phyloP scores from a whole-genome alignment of 139 green algal genomes.

The Auxenochlorella protothecoides region DNA sequence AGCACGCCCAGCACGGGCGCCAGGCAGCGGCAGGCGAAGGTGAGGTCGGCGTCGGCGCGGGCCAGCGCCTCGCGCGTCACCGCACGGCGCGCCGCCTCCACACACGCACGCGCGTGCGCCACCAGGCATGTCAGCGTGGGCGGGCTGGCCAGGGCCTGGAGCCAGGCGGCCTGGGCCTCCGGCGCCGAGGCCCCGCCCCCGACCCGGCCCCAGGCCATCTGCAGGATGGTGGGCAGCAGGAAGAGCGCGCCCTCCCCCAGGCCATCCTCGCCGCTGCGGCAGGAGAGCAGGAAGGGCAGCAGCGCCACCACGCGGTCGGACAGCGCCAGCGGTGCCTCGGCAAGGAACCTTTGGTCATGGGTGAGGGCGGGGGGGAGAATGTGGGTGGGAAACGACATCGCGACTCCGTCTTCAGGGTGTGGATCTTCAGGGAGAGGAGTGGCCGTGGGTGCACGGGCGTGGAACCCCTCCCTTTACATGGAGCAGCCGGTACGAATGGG shows the following conservation, averaged over 20 bases:
- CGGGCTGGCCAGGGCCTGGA: slow-evolving; percentile 3
- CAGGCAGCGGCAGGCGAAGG: slow-evolving; percentile 4
- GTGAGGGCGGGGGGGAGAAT: not conserved
- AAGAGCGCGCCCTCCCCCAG: slow-evolving; percentile 7
- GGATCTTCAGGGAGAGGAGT: not conserved
- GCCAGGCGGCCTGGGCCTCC: slow-evolving; percentile 5
- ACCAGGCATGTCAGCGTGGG: not conserved
- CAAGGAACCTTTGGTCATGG: slow-evolving; percentile 21
- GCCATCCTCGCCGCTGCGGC: slow-evolving; percentile 2
- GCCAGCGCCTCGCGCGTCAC: not conserved
- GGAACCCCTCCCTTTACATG: too few relatives aligned
- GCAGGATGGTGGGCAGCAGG: slow-evolving; percentile 20
- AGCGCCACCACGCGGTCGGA: slow-evolving; percentile 16
- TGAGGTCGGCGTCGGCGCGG: slow-evolving; percentile 1
- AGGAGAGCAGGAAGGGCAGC: slow-evolving; percentile 20
- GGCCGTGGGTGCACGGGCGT: too few relatives aligned
- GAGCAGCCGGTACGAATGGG: too few relatives aligned
- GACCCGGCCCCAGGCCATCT: not conserved
- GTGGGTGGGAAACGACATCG: not conserved
- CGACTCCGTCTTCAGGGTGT: not conserved
- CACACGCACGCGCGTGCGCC: not conserved
- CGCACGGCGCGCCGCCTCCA: not conserved
- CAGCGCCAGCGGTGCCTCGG: slow-evolving; percentile 26
- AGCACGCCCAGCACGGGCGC: not conserved
- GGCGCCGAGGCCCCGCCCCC: not conserved